Evolutionary conservation across 345 rosid genomes (phyloP), one percentile per base, ranked within the genome.

Genomic region (Ricinus communis): DNA sequence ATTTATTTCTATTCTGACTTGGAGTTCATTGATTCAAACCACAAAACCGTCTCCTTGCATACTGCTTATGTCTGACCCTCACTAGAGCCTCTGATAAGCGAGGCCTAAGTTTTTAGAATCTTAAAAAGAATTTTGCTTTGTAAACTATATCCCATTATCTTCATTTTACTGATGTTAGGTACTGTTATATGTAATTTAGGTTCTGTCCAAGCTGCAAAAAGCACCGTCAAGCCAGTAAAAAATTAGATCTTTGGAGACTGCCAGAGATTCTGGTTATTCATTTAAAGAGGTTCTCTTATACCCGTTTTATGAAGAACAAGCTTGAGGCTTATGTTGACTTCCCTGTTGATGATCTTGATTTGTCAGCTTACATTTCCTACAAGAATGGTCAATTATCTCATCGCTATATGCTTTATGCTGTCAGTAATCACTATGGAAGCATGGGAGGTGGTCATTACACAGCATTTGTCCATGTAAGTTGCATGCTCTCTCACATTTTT

Each of bases 371-470:
- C 74, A 72, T 92, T 81, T 82, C 93, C 31, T 66, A 77, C 84
- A 84, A 64, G 75, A 88, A 88, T 69, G 83, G 82, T 41, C 75
- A 79, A 70, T 71, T 59, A 65, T 85, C 89, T 63, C 77, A 83
- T 70, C 91, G 81, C 7, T 95, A 95, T 82, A 86, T 84, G 85
- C 98, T 95, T 60, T 92, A 92, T 85, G 98, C 99, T 1, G 81
- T 90, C 76, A 95, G 99, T 69, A 95, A 95, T 87, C 99, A 92
- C 85, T 87, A 87, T 28, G 99, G 99, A 62, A 86, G 91, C 84
- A 86, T 95, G 97, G 97, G 99, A 77, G 96, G 93, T 73, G 99
- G 99, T 74, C 99, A 92, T 77, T 95, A 95, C 83, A 95, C 99
- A 45, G 96, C 99, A 40, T 95, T 87, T 86, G 88, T 95, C 76